Conservation (phyloP, 306 rosid genomes). For the Castanospermum australe region DNA sequence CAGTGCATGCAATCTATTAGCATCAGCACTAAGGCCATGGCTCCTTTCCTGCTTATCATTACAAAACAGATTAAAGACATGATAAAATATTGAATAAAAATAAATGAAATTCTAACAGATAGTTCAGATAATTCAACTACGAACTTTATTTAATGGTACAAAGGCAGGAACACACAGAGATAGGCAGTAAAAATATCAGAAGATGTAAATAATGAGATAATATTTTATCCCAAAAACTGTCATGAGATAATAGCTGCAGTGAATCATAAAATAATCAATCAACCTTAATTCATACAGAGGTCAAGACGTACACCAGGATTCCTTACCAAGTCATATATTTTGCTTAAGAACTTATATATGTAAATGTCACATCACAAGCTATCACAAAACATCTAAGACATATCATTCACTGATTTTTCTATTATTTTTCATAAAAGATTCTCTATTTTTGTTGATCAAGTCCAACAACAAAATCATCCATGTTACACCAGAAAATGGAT, state of each 20-base stretch:
- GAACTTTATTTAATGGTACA: background rate
- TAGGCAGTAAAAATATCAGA: background rate
- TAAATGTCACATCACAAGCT: background rate
- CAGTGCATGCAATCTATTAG: slow-evolving; percentile 67
- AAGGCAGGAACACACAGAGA: background rate
- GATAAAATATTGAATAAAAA: background rate
- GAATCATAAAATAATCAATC: background rate
- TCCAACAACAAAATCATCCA: background rate
- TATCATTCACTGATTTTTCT: background rate
- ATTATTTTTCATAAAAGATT: background rate
- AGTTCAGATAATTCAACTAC: background rate
- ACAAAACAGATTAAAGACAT: background rate
- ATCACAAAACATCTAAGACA: background rate
- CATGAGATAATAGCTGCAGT: background rate
- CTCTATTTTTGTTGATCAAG: background rate
- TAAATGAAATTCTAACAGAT: background rate
- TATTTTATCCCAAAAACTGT: background rate
- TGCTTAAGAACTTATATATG: background rate
- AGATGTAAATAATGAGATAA: background rate
- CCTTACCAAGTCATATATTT: background rate
- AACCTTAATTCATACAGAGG: background rate
- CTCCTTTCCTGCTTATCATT: slow-evolving; percentile 69
- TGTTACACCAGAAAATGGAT: background rate
- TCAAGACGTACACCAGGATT: background rate
- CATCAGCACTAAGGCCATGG: slow-evolving; percentile 44